A percentile compares a stretch with the other conserved stretches of the same genome.
These are phyloP conservation scores for Candida sp. DNA, from an alignment of 1,139 yeast species.

Conservation along the genomic window DNA sequence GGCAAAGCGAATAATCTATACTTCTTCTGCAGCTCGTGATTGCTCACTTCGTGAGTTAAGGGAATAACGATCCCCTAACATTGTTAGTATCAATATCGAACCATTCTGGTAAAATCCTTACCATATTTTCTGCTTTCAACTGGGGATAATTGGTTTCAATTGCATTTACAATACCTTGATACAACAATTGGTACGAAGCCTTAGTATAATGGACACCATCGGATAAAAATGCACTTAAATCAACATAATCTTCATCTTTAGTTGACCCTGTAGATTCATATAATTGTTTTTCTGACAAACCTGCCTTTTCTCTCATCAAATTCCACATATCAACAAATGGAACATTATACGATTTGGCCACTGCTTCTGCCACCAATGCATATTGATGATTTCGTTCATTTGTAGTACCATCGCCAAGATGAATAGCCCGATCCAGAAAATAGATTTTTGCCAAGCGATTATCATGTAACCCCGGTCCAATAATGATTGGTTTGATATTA, in stretches of 20 bases:
- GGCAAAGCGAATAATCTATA: too few species aligned
- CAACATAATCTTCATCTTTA: background rate
- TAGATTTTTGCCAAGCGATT: slow-evolving; percentile 7
- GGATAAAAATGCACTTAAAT: slow-evolving; percentile 16
- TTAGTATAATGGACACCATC: slow-evolving; percentile 75
- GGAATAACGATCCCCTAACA: slow-evolving; percentile 5
- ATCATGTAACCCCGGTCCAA: slow-evolving; percentile 67
- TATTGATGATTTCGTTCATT: slow-evolving; percentile 38
- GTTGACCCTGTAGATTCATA: slow-evolving; percentile 1
- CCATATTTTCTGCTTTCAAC: slow-evolving; percentile 32
- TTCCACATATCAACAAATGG: slow-evolving; percentile 55
- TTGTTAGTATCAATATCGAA: slow-evolving; percentile 20
- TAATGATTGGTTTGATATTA: slow-evolving; percentile 48
- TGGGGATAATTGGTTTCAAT: slow-evolving; percentile 49
- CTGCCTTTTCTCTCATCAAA: slow-evolving; percentile 28
- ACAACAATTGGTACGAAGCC: slow-evolving; percentile 53
- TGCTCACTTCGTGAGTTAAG: background rate
- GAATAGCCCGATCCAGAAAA: slow-evolving; percentile 6
- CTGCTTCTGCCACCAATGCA: slow-evolving; percentile 41
- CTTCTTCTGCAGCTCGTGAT: too few species aligned
- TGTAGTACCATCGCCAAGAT: slow-evolving; percentile 11
- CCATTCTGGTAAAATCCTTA: slow-evolving; percentile 34
- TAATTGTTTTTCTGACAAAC: slow-evolving; percentile 7
- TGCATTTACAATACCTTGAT: slow-evolving; percentile 31
- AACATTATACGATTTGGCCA: slow-evolving; percentile 43